These are phyloP conservation scores for Nymphaea thermarum DNA, from an alignment of 164 flowering plant species.

Conservation along the genomic window DNA sequence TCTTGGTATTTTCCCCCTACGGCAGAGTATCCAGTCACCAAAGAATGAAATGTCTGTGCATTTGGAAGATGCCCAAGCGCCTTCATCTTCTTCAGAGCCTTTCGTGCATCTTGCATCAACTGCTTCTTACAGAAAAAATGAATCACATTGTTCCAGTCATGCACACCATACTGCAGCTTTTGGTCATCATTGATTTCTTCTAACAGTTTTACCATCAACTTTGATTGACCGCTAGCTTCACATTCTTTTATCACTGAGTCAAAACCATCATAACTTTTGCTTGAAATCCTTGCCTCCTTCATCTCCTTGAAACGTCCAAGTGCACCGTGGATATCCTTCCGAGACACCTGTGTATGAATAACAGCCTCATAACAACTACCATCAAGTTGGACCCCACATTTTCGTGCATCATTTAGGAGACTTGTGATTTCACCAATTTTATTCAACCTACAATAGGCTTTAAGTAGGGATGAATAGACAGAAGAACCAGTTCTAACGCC, in stretches of 20 bases:
- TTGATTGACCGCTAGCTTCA: slow-evolving; percentile 25
- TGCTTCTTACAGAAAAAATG: slow-evolving; percentile 87
- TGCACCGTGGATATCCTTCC: slow-evolving; percentile 67
- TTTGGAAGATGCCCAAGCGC: slow-evolving; percentile 76
- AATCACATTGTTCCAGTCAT: slow-evolving; percentile 92
- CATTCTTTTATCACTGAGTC: slow-evolving; percentile 42
- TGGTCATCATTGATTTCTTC: slow-evolving; percentile 77
- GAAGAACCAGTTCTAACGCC: slow-evolving; percentile 59
- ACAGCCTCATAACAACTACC: slow-evolving; percentile 64
- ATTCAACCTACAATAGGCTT: slow-evolving; percentile 71
- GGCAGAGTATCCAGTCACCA: slow-evolving; percentile 93
- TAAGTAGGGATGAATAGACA: slow-evolving; percentile 60
- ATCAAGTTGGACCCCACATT: slow-evolving; percentile 80
- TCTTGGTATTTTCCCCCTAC: slow-evolving; percentile 77
- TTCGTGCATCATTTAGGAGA: slow-evolving; percentile 67
- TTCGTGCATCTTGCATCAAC: slow-evolving; percentile 92
- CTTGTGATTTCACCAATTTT: slow-evolving; percentile 34
- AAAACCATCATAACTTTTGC: slow-evolving; percentile 39
- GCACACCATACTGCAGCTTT: slow-evolving; percentile 59
- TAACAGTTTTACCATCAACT: slow-evolving; percentile 59
- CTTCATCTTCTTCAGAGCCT: slow-evolving; percentile 88
- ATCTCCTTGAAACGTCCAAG: slow-evolving; percentile 77
- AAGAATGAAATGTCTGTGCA: slow-evolving; percentile 89
- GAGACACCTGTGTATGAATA: slow-evolving; percentile 50
- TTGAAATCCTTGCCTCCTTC: slow-evolving; percentile 71